Percentiles rank a stretch among this genome's conserved stretches.
These are phyloP conservation scores for Purpureocillium takamizusanense DNA, from an alignment of 2,329 filamentous ascomycete species.

Conservation along the genomic window DNA sequence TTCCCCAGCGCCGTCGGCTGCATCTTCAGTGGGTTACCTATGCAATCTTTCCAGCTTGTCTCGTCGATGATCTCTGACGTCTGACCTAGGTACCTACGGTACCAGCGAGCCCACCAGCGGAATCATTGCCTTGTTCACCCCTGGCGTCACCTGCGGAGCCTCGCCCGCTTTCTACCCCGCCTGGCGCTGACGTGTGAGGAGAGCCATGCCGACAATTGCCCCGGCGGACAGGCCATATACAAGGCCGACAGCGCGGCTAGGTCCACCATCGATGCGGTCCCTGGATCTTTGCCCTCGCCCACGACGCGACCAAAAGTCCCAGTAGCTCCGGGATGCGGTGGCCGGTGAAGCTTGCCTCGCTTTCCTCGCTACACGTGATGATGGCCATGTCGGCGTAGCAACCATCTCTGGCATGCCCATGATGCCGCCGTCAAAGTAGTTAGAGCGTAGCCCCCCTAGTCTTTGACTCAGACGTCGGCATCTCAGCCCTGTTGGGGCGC, in stretches of 20 bases:
- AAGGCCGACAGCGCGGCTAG: slow-evolving; percentile 15
- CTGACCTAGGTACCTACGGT: slow-evolving; percentile 8
- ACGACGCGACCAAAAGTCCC: slow-evolving; percentile 10
- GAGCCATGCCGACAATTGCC: slow-evolving; percentile 12
- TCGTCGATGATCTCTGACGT: slow-evolving; percentile 12
- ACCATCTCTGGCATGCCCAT: slow-evolving; percentile 14
- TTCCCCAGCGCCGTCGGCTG: slow-evolving; percentile 11
- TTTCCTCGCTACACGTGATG: slow-evolving; percentile 14
- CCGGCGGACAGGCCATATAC: slow-evolving; percentile 18
- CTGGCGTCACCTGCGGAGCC: slow-evolving; percentile 1
- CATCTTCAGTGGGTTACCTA: slow-evolving; percentile 18
- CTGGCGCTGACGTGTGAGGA: slow-evolving; percentile 9
- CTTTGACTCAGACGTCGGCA: slow-evolving; percentile 8
- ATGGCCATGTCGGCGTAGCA: no score
- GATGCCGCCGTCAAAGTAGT: slow-evolving; percentile 19
- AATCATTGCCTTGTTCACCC: slow-evolving; percentile 9
- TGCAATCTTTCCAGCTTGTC: slow-evolving; percentile 12
- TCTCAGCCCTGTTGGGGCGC: neutral
- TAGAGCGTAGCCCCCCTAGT: slow-evolving; percentile 3
- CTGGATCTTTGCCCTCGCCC: slow-evolving; percentile 11
- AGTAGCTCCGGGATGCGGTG: no score
- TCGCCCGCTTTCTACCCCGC: neutral
- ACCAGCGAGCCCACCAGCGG: slow-evolving; percentile 15
- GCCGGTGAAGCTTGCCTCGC: slow-evolving; percentile 5
- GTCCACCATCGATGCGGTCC: slow-evolving; percentile 14